A percentile compares a stretch with the other conserved stretches of the same genome.
phyloP scores from a whole-genome alignment of 1,284 basidiomycete species.

The Inonotus hispidus region DNA sequence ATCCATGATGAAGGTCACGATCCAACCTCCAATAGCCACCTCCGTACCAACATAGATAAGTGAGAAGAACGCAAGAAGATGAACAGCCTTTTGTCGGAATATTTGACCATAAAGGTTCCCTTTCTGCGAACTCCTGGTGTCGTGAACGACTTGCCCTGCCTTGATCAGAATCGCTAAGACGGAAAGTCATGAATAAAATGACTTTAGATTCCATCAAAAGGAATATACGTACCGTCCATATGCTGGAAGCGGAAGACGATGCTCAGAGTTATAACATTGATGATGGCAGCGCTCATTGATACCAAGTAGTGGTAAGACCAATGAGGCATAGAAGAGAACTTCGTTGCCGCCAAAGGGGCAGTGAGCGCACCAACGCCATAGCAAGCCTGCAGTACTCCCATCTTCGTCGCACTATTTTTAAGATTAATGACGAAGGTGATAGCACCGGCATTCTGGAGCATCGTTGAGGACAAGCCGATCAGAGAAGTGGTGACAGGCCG shows the following conservation, averaged over 20 bases:
- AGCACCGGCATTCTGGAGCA: conserved; percentile 44
- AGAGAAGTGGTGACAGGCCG: conserved; percentile 12
- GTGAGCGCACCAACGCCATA: conserved; percentile 62
- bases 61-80: conserved; percentile 54
- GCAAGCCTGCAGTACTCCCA: conserved; percentile 58
- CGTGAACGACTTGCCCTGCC: conserved; percentile 31
- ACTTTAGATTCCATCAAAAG: not conserved
- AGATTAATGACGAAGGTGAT: conserved; percentile 51
- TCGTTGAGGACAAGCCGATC: not conserved
- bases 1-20: conserved; percentile 52
- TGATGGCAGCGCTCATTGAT: conserved; percentile 49
- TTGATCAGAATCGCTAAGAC: conserved; percentile 8
- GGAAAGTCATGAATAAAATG: conserved; percentile 23
- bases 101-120: conserved; percentile 52
- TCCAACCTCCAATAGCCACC: conserved; percentile 63
- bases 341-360: conserved; percentile 62
- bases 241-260: conserved; percentile 46
- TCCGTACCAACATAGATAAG: conserved; percentile 67
- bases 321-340: conserved; percentile 47
- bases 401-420: conserved; percentile 44
- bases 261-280: conserved; percentile 40
- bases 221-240: conserved; percentile 39
- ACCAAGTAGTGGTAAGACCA: conserved; percentile 62
- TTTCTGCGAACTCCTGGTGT: conserved; percentile 31
- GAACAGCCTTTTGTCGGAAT: conserved; percentile 46